These are phyloP conservation scores for Balakata baccata DNA, from an alignment of 345 rosid species.

Conservation along the genomic window DNA sequence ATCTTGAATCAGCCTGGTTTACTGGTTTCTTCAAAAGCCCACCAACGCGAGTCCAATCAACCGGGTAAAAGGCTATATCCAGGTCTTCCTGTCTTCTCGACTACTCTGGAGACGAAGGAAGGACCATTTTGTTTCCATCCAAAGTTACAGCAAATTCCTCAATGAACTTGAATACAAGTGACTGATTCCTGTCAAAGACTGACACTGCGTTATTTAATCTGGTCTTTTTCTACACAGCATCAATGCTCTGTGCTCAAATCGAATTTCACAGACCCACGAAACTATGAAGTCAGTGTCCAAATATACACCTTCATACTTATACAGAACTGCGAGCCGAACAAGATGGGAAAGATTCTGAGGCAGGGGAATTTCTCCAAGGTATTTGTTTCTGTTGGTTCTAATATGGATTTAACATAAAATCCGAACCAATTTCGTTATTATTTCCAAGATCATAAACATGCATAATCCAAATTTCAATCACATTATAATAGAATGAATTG, in stretches of 20 bases:
- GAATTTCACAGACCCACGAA: slow-evolving; percentile 51
- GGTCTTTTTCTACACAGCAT: slow-evolving; percentile 46
- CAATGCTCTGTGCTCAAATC: slow-evolving; percentile 70
- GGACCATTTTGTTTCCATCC: slow-evolving; percentile 83
- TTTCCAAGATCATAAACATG: no score
- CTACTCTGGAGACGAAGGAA: slow-evolving; percentile 65
- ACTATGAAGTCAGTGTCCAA: slow-evolving; percentile 70
- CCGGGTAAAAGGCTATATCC: slow-evolving; percentile 67
- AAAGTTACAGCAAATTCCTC: slow-evolving; percentile 70
- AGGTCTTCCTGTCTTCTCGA: slow-evolving; percentile 32
- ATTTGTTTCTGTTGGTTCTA: no score
- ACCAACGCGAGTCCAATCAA: slow-evolving; percentile 54
- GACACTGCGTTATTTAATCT: slow-evolving; percentile 75
- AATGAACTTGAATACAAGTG: slow-evolving; percentile 54
- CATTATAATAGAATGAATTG: no score
- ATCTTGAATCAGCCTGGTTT: slow-evolving; percentile 24
- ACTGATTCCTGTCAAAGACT: slow-evolving; percentile 61
- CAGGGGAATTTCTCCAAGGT: slow-evolving; percentile 74
- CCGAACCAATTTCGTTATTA: no score
- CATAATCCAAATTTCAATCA: no score
- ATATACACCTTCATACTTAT: slow-evolving; percentile 78
- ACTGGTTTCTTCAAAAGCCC: slow-evolving; percentile 51
- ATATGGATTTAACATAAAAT: no score
- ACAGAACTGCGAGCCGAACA: slow-evolving; percentile 55
- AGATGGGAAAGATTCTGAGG: slow-evolving; percentile 73